Conservation (phyloP, 2,329 filamentous ascomycete genomes). For the Fusarium dimerum region DNA sequence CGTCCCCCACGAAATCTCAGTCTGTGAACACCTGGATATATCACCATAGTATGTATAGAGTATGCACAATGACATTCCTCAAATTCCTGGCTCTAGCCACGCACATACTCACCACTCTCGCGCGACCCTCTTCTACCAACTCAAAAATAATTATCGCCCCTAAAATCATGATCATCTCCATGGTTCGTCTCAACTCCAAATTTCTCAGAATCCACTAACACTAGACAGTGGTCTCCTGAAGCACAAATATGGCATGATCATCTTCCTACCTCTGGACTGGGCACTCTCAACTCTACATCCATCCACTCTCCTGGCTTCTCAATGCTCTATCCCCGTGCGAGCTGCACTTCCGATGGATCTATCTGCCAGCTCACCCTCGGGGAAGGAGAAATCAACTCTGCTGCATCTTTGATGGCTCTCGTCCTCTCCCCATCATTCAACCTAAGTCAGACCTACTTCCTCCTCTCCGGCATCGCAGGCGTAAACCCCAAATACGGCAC, state of each 20-base stretch:
- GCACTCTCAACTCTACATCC: slow-evolving; percentile 56
- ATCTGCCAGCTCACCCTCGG: slow-evolving; percentile 72
- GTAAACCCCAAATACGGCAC: slow-evolving; percentile 69
- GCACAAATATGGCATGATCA: slow-evolving; percentile 62
- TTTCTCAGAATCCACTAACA: too few relatives aligned
- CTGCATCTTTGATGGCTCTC: slow-evolving; percentile 63
- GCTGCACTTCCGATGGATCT: slow-evolving; percentile 60
- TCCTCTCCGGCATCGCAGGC: slow-evolving; percentile 73
- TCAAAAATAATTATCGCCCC: slow-evolving; percentile 42
- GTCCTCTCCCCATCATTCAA: slow-evolving; percentile 64
- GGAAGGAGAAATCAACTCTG: slow-evolving; percentile 75
- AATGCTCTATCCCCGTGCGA: slow-evolving; percentile 63
- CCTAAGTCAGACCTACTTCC: slow-evolving; percentile 67
- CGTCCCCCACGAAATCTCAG: too few relatives aligned
- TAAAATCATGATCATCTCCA: slow-evolving; percentile 63
- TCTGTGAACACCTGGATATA: too few relatives aligned
- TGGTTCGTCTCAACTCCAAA: slow-evolving; percentile 44
- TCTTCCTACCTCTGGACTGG: slow-evolving; percentile 46
- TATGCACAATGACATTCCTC: too few relatives aligned
- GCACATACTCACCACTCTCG: neutral
- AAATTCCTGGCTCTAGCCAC: slow-evolving; percentile 1
- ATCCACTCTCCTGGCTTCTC: slow-evolving; percentile 64
- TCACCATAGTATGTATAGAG: too few relatives aligned
- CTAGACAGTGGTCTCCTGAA: slow-evolving; percentile 60
- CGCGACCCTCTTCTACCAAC: neutral